Base-by-base conservation (phyloP, 331 rosid genomes). In the Quercus lobata region DNA sequence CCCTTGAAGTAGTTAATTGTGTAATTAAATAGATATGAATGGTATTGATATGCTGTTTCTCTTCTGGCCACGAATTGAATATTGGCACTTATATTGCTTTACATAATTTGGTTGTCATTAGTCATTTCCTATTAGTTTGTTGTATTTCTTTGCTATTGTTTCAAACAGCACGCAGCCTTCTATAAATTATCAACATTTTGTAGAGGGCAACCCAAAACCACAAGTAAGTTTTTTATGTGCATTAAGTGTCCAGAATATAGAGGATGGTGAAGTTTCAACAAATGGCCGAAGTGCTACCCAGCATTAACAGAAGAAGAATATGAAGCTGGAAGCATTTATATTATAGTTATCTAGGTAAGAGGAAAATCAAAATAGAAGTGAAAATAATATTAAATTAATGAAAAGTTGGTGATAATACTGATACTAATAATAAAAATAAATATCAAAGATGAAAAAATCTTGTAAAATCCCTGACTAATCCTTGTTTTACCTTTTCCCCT, bases 151-250 rank as follows among this genome's bases (percentile, higher is more conserved):
- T 81, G 66, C 27, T 18, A 32, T 63, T 54, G 61, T 71, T 86
- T 73, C 60, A 61, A 81, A 55, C 77, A 66, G 56, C 14, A 1
- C 1, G 10, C 74, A 74, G 6, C 21, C 65, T 74, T 35, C 21
- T 29, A 76, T 75, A 25, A 66, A 61, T 75, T 69, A 81, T 70
- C 73, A 65, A 65, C 74, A 78, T 80, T 32, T 82, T 88, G 82
- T 86, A 96, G 97, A 81, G 97, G 89, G 71, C 98, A 92, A 76
- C 98, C 99, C 77, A 70, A 96, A 88, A 91, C 85, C 93, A 88
- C 98, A 66, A 84, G 87, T 96, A 92, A 84, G 86, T 96, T 93
- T 85, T 92, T 93, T 24, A 92, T 92, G 88, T 88, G 93, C 81
- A 80, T 93, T 93, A 80, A 86, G 90, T 83, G 84, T 92, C 79